Base-by-base conservation (phyloP, 345 rosid genomes). In the Lepidium aucheri region DNA sequence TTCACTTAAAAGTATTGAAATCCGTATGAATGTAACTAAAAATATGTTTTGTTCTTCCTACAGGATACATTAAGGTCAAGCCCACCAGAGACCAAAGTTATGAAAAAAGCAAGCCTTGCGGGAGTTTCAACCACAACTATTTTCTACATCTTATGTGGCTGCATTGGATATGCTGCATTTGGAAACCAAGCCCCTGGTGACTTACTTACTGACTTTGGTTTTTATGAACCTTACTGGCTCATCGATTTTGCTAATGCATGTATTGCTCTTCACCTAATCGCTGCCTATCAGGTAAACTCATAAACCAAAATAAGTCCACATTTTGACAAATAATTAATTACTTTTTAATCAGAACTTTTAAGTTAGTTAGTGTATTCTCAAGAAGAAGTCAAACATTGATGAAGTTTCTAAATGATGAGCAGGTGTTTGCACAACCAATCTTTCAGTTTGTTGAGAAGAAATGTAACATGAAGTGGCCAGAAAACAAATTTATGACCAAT, bases 151-250 rank as follows among this genome's bases (percentile, higher is more conserved):
- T 45, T 17, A 17, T 45, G 50, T 9, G 50, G 30, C 26, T 24
- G 26, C 26, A 24, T 24, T 24, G 26, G 26, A 24, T 24, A 24
- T 24, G 26, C 86, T 1, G 88, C 98, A 0, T 93, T 93, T n/a
- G 98, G 98, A 5, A 92, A 87, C 60, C n/a, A 68, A 5, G 91
- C 96, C 0, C 93, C 97, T 0, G 98, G 97, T 52, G 85, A 90
- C 75, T 82, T 93, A 77, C 90, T 93, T 24, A 89, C 96, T 0
- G 98, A 89, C 2, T 89, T 89, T 17, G 98, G 94, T 5, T 93
- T 90, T 77, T 87, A 79, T 32, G 96, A 90, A 28, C 98, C 98
- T 9, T 90, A 75, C 46, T 88, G 91, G 98, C 77, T 93, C 24
- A 57, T 90, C 5, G 97, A 93, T 68, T 28, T 93, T 0, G 98